Evolutionary conservation across 345 rosid species (phyloP).

Genomic region (Brassica carinata): DNA sequence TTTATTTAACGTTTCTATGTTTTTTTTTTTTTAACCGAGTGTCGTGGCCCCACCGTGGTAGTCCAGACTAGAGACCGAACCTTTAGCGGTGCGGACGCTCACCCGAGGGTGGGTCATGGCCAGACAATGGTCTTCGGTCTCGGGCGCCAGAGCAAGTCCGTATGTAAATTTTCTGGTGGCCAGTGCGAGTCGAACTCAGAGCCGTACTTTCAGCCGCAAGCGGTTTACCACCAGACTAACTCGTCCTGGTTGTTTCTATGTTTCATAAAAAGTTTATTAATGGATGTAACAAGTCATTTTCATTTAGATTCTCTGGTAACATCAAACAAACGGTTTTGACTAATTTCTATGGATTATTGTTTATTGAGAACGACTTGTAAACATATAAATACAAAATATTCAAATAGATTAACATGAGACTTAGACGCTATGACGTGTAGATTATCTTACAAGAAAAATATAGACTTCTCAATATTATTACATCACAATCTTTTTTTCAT

Average conservation of each 20-base stretch:
- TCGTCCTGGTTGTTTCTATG: not conserved
- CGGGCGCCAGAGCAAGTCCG: too few relatives aligned
- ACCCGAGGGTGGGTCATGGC: too few relatives aligned
- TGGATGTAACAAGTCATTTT: slow-evolving; percentile 33
- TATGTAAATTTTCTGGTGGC: too few relatives aligned
- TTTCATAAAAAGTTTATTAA: slow-evolving; percentile 7
- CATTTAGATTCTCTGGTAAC: slow-evolving; percentile 31
- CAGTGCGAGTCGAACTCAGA: too few relatives aligned
- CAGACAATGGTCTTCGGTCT: too few relatives aligned
- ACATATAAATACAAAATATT: not conserved
- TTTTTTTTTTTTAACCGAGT: not conserved
- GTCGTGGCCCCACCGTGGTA: too few relatives aligned
- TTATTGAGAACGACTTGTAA: slow-evolving; percentile 2
- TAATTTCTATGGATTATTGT: slow-evolving; percentile 17
- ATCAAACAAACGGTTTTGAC: slow-evolving; percentile 23
- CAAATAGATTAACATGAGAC: not conserved
- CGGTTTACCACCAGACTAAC: too few relatives aligned
- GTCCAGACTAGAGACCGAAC: too few relatives aligned
- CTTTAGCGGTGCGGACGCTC: too few relatives aligned
- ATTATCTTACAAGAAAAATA: not conserved
- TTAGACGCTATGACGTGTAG: not conserved
- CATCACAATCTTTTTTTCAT: not conserved
- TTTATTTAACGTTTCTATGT: not conserved
- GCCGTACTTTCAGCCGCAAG: too few relatives aligned
- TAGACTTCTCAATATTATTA: not conserved